Evolutionary conservation across 441 rosid genomes (phyloP).

Genomic region (Adansonia rubrostipa): DNA sequence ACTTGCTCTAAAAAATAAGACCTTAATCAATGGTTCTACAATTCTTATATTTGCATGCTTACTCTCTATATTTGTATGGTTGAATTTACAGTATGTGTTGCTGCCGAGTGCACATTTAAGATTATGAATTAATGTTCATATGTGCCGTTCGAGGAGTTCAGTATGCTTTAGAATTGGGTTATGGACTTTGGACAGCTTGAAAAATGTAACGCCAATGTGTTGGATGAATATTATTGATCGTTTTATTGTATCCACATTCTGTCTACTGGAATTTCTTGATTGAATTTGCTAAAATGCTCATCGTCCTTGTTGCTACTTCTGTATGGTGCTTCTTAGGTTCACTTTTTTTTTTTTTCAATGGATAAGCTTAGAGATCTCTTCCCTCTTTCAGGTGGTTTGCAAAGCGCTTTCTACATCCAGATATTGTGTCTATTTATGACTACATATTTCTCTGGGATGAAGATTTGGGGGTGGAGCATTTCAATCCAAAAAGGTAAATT

Average conservation of each 20-base stretch:
- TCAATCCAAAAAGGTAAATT: conserved; percentile 73
- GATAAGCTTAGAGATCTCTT: neutral
- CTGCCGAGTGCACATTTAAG: neutral
- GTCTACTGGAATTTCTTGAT: neutral
- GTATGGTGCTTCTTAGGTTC: conserved; percentile 7
- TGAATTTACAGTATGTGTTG: neutral
- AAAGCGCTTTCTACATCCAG: conserved; percentile 94
- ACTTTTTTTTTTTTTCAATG: neutral
- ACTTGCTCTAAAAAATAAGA: neutral
- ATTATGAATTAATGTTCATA: conserved; percentile 1
- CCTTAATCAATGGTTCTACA: neutral
- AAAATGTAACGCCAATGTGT: neutral
- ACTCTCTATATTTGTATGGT: neutral
- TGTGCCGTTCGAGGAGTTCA: conserved; percentile 1
- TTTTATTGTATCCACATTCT: conserved; percentile 16
- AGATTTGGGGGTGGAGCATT: conserved; percentile 85
- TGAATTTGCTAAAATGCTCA: conserved; percentile 4
- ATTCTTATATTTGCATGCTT: neutral
- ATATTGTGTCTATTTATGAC: conserved; percentile 76
- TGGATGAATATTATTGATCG: conserved; percentile 1
- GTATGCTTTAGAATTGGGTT: conserved; percentile 3
- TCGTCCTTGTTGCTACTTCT: neutral
- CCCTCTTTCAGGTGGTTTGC: conserved; percentile 88
- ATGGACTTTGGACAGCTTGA: conserved; percentile 3
- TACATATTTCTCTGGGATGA: conserved; percentile 96